Evolutionary conservation across 345 rosid genomes (phyloP).

Genomic region (Eucalyptus dawsonii): DNA sequence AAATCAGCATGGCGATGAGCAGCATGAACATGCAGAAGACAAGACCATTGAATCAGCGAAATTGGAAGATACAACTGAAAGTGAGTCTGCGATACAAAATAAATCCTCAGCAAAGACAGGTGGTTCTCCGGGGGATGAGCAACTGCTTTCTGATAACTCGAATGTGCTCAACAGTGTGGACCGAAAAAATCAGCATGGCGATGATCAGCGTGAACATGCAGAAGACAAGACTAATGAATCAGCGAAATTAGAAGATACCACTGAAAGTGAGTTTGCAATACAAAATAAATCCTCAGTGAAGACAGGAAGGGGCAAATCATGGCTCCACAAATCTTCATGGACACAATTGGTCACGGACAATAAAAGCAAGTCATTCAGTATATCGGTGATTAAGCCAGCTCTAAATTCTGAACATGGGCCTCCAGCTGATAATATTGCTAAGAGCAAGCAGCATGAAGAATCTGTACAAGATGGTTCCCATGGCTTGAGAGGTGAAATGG

Average conservation of each 20-base stretch:
- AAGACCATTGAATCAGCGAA: neutral
- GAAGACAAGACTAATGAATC: neutral
- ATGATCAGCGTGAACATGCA: neutral
- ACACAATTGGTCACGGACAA: conserved; percentile 49
- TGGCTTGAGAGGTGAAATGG: neutral
- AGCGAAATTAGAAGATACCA: neutral
- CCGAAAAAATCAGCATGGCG: neutral
- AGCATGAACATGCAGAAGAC: neutral
- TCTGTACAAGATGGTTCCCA: neutral
- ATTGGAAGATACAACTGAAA: conserved; percentile 1
- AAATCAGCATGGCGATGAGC: neutral
- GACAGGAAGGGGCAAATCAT: conserved; percentile 51
- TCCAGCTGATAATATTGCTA: neutral
- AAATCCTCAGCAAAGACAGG: conserved; percentile 19
- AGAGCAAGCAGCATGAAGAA: neutral
- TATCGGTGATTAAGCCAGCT: conserved; percentile 46
- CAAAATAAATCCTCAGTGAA: conserved; percentile 7
- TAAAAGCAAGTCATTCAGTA: conserved; percentile 39
- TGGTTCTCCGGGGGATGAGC: neutral
- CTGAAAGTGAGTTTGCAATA: conserved; percentile 6
- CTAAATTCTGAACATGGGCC: neutral
- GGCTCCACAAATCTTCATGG: conserved; percentile 85
- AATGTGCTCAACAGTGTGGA: conserved; percentile 1
- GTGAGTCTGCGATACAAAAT: neutral
- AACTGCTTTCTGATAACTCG: neutral